Conservation (phyloP, 257 asterid species). For the Buddleja alternifolia region DNA sequence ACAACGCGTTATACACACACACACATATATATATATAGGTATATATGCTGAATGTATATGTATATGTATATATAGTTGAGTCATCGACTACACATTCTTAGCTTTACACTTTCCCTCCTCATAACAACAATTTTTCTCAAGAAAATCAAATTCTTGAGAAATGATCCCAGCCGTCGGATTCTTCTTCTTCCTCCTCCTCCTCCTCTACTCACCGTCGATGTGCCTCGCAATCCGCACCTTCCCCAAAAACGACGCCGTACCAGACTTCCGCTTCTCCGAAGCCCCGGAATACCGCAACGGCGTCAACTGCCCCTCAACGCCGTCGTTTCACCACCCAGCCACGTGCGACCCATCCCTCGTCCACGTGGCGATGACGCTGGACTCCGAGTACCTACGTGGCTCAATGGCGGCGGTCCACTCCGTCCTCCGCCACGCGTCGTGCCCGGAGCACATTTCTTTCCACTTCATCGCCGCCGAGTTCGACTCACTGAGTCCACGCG, state of each 20-base stretch:
- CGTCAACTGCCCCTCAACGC: constrained; percentile 33
- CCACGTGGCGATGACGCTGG: constrained; percentile 88
- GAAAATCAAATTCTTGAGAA: neutral
- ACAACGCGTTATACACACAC: constrained; percentile 27
- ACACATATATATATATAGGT: constrained; percentile 9
- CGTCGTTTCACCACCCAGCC: constrained; percentile 3
- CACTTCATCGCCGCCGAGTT: constrained; percentile 82
- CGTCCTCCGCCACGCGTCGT: constrained; percentile 83
- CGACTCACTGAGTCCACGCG: constrained; percentile 67
- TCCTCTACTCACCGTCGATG: constrained; percentile 37
- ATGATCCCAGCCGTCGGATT: constrained; percentile 31
- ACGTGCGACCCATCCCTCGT: constrained; percentile 63
- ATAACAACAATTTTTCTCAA: too few relatives aligned
- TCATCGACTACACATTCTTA: constrained; percentile 23
- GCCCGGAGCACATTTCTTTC: constrained; percentile 72
- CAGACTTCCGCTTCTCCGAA: constrained; percentile 41
- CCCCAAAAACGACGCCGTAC: constrained; percentile 35
- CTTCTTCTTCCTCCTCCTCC: constrained; percentile 35
- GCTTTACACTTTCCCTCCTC: neutral
- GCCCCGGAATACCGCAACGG: constrained; percentile 64
- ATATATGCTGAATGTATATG: too few relatives aligned
- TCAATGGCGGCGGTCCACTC: constrained; percentile 84
- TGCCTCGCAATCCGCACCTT: constrained; percentile 66
- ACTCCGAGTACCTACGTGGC: constrained; percentile 79
- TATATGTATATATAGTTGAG: too few relatives aligned